A percentile compares a stretch with the other conserved stretches of the same genome.
Evolutionary conservation across 306 rosid species (phyloP).

Genomic region (Myrica gale): DNA sequence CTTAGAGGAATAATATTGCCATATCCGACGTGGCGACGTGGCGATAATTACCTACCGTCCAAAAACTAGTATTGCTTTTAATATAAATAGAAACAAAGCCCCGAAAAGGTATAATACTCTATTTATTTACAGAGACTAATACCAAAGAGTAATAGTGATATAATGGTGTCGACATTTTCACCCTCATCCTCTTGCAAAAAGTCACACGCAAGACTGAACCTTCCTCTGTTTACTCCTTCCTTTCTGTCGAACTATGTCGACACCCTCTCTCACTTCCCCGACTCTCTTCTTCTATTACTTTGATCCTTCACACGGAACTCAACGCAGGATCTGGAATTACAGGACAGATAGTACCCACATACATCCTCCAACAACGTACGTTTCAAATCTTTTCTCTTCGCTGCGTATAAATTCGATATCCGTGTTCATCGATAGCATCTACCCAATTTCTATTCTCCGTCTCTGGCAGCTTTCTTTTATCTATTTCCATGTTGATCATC

Average conservation of each 20-base stretch:
- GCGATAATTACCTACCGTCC: too few relatives aligned
- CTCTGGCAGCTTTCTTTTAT: neutral
- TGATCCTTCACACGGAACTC: neutral
- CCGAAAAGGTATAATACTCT: neutral
- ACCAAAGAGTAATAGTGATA: neutral
- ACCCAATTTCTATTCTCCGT: neutral
- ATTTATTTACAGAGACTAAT: neutral
- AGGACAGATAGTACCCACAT: neutral
- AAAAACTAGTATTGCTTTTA: too few relatives aligned
- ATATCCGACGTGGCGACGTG: too few relatives aligned
- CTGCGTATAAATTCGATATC: neutral
- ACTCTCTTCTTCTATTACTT: neutral
- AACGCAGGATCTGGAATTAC: neutral
- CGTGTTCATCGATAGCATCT: neutral
- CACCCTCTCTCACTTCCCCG: constrained; percentile 37
- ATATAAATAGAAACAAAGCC: neutral
- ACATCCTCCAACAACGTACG: neutral
- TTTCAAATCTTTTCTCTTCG: neutral
- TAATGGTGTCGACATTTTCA: constrained; percentile 73
- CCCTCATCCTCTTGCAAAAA: constrained; percentile 30
- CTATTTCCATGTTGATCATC: constrained; percentile 49
- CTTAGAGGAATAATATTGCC: too few relatives aligned
- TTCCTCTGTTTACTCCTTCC: neutral
- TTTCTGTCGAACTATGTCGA: constrained; percentile 51
- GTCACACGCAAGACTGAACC: neutral